Evolutionary conservation across 208 protist genomes (phyloP), one percentile per base, ranked within the genome.

Genomic region (Acanthamoeba lenticulata): DNA sequence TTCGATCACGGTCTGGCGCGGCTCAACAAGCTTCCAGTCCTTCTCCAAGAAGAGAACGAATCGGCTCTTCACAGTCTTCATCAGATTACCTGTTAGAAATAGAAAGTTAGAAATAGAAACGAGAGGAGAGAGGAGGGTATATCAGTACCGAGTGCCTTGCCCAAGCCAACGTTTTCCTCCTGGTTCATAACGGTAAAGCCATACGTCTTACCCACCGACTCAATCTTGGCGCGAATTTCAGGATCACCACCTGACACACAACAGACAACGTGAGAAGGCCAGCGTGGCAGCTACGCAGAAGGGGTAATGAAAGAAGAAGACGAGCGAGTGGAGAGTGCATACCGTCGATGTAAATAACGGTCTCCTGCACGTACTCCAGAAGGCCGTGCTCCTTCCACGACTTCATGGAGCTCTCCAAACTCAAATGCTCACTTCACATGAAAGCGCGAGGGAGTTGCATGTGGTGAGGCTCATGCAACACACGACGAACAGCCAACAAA

Each of bases 11-110:
- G 24, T 60, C 9, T 57, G 42, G 13, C 77, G 77, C n/a, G 40
- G 6, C 29, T 86, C 77, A 19, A 86, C 34, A 15, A 86, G 77
- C 77, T 86, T 86, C 77, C 77, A 86, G 45, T 86, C 77, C 29
- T 86, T 86, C 44, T 86, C 77, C 77, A 86, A 42, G n/a, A 86
- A 57, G 77, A 86, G 77, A 1, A 86, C 77, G 24, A 86, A 86
- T 2, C 44, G 77, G 45, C 77, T 86, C 77, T 60, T 86, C 38
- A 86, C 77, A 32, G 77, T n/a, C 45, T 36, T 55, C 38, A 86
- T 86, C 44, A 86, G 29, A 0, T 57, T 55, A n/a, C 24, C 77
- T 86, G 77, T 2, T n/a, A n/a, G n/a, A n/a, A n/a, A n/a, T n/a
- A 34, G 27, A 36, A 9, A n/a, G 60, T 15, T 34, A 69, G n/a